A percentile compares a stretch with the other conserved stretches of the same genome.
phyloP scores from a whole-genome alignment of 805 yeast species.

The Candida sphagnicola region DNA sequence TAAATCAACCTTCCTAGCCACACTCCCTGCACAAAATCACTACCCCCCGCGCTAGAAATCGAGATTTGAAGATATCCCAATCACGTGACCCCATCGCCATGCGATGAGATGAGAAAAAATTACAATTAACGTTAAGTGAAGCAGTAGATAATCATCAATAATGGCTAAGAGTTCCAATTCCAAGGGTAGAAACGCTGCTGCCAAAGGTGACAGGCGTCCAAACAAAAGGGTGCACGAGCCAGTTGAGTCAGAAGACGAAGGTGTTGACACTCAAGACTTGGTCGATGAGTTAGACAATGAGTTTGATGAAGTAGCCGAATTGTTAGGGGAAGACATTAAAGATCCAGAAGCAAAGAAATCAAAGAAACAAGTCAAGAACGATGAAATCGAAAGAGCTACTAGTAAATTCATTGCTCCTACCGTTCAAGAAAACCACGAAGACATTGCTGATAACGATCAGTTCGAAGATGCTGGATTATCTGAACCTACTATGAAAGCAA shows the following conservation, averaged over 20 bases:
- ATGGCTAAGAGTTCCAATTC: conserved; percentile 3
- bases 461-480: conserved; percentile 57
- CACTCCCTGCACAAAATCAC: too few species aligned
- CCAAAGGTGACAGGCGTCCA: not conserved
- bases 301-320: conserved; percentile 53
- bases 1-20: too few species aligned
- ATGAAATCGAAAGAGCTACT: too few species aligned
- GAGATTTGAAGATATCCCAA: not conserved
- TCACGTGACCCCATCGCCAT: not conserved
- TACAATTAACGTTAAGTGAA: not conserved
- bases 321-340: conserved; percentile 42
- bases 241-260: conserved; percentile 23
- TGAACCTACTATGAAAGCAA: conserved; percentile 76
- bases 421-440: conserved; percentile 17
- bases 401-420: too few species aligned
- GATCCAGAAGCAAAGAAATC: conserved; percentile 36
- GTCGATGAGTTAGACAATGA: conserved; percentile 56
- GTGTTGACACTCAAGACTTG: conserved; percentile 37
- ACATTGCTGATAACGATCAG: conserved; percentile 26
- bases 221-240: conserved; percentile 17
- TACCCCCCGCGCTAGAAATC: too few species aligned
- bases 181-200: not conserved
- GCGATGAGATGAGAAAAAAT: conserved; percentile 5
- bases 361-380: conserved; percentile 16
- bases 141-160: not conserved